Evolutionary conservation across 2,329 filamentous ascomycete genomes (phyloP), one percentile per base, ranked within the genome.

Genomic region (Epichloe gansuensis): DNA sequence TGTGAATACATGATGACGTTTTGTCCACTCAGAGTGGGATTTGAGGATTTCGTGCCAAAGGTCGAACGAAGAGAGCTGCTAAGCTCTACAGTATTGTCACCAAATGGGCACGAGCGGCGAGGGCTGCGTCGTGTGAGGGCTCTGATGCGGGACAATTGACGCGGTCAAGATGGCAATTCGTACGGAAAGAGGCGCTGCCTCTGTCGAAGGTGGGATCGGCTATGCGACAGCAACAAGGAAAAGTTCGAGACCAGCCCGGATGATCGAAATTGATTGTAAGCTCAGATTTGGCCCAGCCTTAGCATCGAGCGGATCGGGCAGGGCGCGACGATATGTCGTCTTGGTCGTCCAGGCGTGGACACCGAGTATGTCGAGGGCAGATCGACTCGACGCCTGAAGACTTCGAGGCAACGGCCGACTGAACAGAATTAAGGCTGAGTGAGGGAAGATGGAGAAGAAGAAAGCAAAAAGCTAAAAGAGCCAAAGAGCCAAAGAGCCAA

Each of bases 1-100:
- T 89, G 85, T 60, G 84, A 79, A 73, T 89, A 91, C 87, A 91
- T 90, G 64, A 54, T 70, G 66, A 54, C 60, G 58, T 63, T 31
- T 61, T 23, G 49, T 54, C 52, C 58, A 56, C 51, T 58, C 49
- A 36, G 40, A 47, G 49, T 39, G 49, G 49, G 40, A 49, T 45
- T 31, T 23, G 38, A 25, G 6, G 48, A n/a, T 27, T 7, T 48
- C 40, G 46, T 52, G 39, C 47, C 47, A 21, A 13, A n/a, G 31
- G 31, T 49, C 31, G 13, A 39, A 15, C 31, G 13, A 39, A 15
- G 17, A 34, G 23, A 12, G 34, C 23, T 21, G 23, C 49, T 34
- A 49, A 44, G 53, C 53, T 23, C 12, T 50, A 5, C 13, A 42
- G 23, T 3, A 9, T 36, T n/a, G 13, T 38, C n/a, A 21, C 38